phyloP scores from a whole-genome alignment of 108 stramenopile genomes.

The Pseudonitzschia multistriata region DNA sequence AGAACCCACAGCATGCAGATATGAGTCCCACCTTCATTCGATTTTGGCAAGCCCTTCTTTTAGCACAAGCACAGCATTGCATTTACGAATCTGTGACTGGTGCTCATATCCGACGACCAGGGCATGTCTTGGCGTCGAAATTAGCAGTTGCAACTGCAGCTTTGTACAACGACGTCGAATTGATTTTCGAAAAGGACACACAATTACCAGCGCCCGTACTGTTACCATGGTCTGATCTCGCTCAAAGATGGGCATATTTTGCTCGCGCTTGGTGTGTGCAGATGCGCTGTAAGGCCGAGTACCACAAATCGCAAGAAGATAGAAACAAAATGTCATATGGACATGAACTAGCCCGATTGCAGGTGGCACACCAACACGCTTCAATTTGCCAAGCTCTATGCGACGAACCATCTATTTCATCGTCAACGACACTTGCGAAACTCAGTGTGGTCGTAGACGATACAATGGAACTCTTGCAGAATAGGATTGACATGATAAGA shows the following conservation, averaged over 20 bases:
- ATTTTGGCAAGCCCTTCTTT: conserved; percentile 41
- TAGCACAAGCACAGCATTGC: conserved; percentile 47
- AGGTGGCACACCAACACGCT: conserved; percentile 2
- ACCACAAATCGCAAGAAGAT: conserved; percentile 39
- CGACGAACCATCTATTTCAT: not conserved
- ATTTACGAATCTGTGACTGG: conserved; percentile 37
- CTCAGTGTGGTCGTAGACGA: conserved; percentile 7
- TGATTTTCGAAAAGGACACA: conserved; percentile 11
- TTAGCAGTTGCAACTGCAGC: conserved; percentile 44
- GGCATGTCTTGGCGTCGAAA: conserved; percentile 43
- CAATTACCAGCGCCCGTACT: not conserved
- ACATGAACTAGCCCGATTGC: conserved; percentile 30
- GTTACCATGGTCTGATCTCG: conserved; percentile 7
- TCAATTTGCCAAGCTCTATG: conserved; percentile 15
- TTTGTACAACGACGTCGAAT: conserved; percentile 23
- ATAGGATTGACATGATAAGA: conserved; percentile 8
- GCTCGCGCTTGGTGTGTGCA: conserved; percentile 34
- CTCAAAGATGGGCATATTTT: conserved; percentile 26
- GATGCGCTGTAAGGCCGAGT: conserved; percentile 39
- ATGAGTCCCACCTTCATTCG: conserved; percentile 27
- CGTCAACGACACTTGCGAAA: conserved; percentile 5
- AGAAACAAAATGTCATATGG: conserved; percentile 28
- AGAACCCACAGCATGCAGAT: conserved; percentile 12
- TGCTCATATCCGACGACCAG: conserved; percentile 18
- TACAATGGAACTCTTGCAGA: not conserved